Evolutionary conservation across 2,329 filamentous ascomycete species (phyloP).

Genomic region (Aspergillus pseudonomiae): DNA sequence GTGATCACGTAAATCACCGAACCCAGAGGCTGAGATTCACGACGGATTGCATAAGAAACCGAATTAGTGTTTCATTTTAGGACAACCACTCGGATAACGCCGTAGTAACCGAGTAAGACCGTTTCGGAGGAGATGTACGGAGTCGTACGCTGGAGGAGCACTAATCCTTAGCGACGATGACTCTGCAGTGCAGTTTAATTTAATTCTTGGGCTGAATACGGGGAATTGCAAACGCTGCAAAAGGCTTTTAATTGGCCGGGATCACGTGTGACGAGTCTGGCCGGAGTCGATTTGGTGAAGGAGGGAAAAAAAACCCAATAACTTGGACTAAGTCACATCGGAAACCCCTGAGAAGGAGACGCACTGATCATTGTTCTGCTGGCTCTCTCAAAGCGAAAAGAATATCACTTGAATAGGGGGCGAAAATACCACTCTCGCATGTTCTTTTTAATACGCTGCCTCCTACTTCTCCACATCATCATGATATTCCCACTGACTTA

Average conservation of each 20-base stretch:
- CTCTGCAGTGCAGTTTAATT: not conserved
- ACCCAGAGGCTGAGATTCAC: not conserved
- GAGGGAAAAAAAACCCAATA: not conserved
- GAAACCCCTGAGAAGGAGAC: not conserved
- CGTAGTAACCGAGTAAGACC: not conserved
- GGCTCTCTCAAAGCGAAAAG: conserved; percentile 2
- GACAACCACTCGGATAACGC: not conserved
- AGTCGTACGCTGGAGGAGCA: not conserved
- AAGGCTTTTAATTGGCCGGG: not conserved
- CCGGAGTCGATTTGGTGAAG: not conserved
- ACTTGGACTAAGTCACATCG: not conserved
- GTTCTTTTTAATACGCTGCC: not conserved
- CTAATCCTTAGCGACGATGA: not conserved
- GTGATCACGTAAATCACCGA: not conserved
- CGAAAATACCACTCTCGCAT: not conserved
- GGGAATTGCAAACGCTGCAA: not conserved
- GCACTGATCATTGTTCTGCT: not conserved
- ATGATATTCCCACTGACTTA: not conserved
- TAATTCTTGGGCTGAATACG: not conserved
- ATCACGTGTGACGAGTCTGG: conserved; percentile 1
- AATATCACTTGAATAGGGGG: not conserved
- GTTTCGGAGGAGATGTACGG: not conserved
- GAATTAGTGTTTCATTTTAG: not conserved
- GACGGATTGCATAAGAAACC: not conserved
- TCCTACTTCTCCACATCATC: conserved; percentile 1